Base-by-base conservation (phyloP, 2,329 filamentous ascomycete genomes). In the Colletotrichum salicis region DNA sequence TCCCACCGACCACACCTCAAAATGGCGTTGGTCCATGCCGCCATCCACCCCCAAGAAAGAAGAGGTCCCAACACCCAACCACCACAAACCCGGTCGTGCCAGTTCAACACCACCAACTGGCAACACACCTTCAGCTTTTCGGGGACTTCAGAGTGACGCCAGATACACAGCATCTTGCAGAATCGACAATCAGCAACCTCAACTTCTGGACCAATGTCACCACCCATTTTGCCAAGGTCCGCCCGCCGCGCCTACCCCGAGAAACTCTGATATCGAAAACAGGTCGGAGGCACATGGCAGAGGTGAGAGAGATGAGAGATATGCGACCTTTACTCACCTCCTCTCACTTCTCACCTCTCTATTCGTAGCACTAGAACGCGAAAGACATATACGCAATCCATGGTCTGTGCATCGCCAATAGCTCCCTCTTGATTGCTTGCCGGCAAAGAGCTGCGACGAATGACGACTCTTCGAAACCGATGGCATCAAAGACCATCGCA, bases 121-220 rank as follows among this genome's bases (percentile, higher is more conserved):
- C 37, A 41, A 15, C 37, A 41, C 37, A 41, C 15, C 37, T 41
- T 41, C 15, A 41, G 37, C 35, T 8, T 41, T 11, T 22, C 41
- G 41, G 41, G 55, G 54, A 22, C 64, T 19, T 31, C 5, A 33
- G 31, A 22, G 67, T 71, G 67, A 72, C 70, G 70, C 70, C 70
- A 72, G 70, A 72, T 51, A 57, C 37, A 71, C 67, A 72, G 41
- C 61, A 71, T 71, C 67, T 72, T 71, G 70, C 70, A 72, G 67
- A 64, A 72, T 70, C 31, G 56, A 55, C 29, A 48, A 48, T 48
- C 60, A 51, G 51, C 24, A 31, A 66, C 48, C 48, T 64, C 22
- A 68, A 63, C 52, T 41, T 54, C 37, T 37, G 33, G 41, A 52
- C 64, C 69, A 55, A 71, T 69, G 69, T 63, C 52, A 71, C 64